These are phyloP conservation scores for Suhomyces tanzawaensis DNA, from an alignment of 805 yeast species.

Conservation along the genomic window DNA sequence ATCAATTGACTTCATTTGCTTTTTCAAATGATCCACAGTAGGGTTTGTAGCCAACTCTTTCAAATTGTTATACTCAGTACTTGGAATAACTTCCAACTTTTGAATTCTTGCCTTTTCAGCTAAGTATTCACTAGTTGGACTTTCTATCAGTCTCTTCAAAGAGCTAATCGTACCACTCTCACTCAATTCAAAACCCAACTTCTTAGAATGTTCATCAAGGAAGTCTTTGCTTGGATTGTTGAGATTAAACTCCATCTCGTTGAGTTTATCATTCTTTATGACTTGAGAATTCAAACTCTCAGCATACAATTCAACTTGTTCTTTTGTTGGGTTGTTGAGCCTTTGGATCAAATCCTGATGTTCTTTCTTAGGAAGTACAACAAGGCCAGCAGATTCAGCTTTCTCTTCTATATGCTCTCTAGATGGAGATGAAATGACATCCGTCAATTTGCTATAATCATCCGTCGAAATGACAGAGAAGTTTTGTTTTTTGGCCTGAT, in stretches of 20 bases:
- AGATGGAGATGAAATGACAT: slow-evolving; percentile 13
- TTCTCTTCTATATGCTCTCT: slow-evolving; percentile 14
- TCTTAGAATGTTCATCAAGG: slow-evolving; percentile 3
- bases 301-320: slow-evolving; percentile 7
- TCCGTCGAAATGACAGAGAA: slow-evolving; percentile 12
- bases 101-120: slow-evolving; percentile 9
- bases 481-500: slow-evolving; percentile 17
- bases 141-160: slow-evolving; percentile 6
- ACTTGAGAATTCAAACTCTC: slow-evolving; percentile 2
- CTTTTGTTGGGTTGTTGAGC: slow-evolving; percentile 9
- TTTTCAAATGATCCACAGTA: slow-evolving; percentile 6
- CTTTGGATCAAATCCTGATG: slow-evolving; percentile 16
- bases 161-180: neutral
- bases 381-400: slow-evolving; percentile 13
- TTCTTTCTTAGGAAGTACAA: slow-evolving; percentile 16
- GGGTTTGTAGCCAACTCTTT: slow-evolving; percentile 10
- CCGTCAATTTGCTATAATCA: slow-evolving; percentile 13
- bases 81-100: slow-evolving; percentile 5
- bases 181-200: slow-evolving; percentile 1
- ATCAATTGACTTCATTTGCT: neutral
- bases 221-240: slow-evolving; percentile 9
- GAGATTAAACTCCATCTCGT: slow-evolving; percentile 8
- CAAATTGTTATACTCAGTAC: slow-evolving; percentile 5
- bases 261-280: slow-evolving; percentile 9
- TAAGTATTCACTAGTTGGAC: slow-evolving; percentile 26